Evolutionary conservation across 1,284 basidiomycete genomes (phyloP).

Genomic region (Ceratobasidium sp.): DNA sequence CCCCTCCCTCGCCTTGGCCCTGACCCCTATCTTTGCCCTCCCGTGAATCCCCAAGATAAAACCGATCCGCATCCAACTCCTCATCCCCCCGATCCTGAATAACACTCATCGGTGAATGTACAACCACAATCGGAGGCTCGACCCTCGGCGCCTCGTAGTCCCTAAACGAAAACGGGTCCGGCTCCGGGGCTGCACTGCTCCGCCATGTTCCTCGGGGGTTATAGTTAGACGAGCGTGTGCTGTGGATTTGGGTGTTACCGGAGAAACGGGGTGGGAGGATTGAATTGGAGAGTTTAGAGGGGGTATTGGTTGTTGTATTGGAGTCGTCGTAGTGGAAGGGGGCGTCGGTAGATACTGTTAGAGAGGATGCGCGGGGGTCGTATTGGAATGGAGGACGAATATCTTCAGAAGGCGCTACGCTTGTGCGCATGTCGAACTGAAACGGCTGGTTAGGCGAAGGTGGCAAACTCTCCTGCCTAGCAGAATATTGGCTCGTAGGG

Average conservation of each 20-base stretch:
- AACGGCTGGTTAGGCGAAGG: constrained; percentile 33
- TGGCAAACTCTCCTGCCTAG: not conserved
- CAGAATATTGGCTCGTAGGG: constrained; percentile 34
- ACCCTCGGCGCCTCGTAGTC: constrained; percentile 42
- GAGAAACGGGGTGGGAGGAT: not conserved
- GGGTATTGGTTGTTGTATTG: no score
- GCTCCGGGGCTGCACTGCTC: constrained; percentile 38
- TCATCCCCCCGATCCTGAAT: constrained; percentile 42
- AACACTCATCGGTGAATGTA: constrained; percentile 42
- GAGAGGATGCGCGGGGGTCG: constrained; percentile 35
- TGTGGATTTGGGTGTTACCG: not conserved
- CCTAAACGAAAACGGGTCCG: constrained; percentile 43
- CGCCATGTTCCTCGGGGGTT: constrained; percentile 44
- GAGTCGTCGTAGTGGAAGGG: constrained; percentile 41
- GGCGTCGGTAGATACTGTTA: constrained; percentile 22
- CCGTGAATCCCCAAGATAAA: constrained; percentile 25
- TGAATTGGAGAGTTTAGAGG: not conserved
- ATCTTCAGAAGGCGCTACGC: constrained; percentile 39
- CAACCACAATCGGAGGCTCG: constrained; percentile 43
- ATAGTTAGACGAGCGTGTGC: constrained; percentile 29
- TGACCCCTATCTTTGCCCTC: not conserved
- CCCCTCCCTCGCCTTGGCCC: not conserved
- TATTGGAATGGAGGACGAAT: constrained; percentile 34
- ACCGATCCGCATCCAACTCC: constrained; percentile 39
- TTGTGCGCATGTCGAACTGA: constrained; percentile 37